phyloP scores from a whole-genome alignment of 805 yeast species.

The Yarrowia keelungensis region DNA sequence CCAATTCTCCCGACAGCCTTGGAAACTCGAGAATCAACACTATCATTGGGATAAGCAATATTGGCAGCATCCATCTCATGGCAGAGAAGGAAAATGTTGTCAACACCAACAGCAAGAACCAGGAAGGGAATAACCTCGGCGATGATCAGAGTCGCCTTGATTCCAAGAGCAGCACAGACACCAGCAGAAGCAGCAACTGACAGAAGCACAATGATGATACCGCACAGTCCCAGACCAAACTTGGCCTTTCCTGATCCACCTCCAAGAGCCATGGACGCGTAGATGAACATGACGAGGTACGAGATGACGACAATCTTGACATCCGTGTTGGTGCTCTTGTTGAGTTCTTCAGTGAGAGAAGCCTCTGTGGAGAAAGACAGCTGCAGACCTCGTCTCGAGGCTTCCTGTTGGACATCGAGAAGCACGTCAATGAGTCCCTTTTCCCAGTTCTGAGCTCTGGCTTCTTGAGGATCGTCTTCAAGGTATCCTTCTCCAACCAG shows the following conservation, averaged over 20 bases:
- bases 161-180: constrained; percentile 71
- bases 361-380: constrained; percentile 81
- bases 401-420: constrained; percentile 55
- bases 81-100: constrained; percentile 84
- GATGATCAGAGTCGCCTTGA: constrained; percentile 87
- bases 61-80: constrained; percentile 73
- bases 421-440: constrained; percentile 64
- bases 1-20: constrained; percentile 76
- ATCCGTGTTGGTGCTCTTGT: constrained; percentile 82
- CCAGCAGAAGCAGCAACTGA: constrained; percentile 89
- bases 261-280: constrained; percentile 83
- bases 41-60: constrained; percentile 55
- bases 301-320: constrained; percentile 71
- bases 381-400: constrained; percentile 60
- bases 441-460: constrained; percentile 72
- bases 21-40: constrained; percentile 65
- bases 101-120: constrained; percentile 94
- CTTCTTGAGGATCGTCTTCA: constrained; percentile 54
- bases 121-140: constrained; percentile 97
- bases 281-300: constrained; percentile 83
- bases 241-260: constrained; percentile 62
- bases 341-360: constrained; percentile 83
- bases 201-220: constrained; percentile 77
- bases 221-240: constrained; percentile 79
- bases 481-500: constrained; percentile 65